Base-by-base conservation (phyloP, 768 basidiomycete species). In the Lactifluus subvellereus region DNA sequence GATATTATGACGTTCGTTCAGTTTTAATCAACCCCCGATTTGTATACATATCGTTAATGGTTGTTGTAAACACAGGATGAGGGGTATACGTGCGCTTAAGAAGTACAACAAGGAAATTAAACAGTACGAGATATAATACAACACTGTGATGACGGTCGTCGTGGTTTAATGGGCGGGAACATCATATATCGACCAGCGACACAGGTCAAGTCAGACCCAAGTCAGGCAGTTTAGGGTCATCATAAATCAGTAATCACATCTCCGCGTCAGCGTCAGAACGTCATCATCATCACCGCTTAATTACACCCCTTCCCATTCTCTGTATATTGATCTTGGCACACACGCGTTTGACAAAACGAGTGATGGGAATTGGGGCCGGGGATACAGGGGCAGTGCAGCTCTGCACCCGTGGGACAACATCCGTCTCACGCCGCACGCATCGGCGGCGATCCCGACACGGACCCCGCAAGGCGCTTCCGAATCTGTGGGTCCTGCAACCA, bases 181-280 rank as follows among this genome's bases (percentile, higher is more conserved):
- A 32, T 35, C 33, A 54, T 4, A 47, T 49, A 59, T 64, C 62
- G 62, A 59, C 62, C 62, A 64, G 62, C 62, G 62, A 64, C 53
- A 52, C 20, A 49, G 16, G 27, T 6, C n/a, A 52, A 38, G 33
- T 11, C n/a, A 18, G 22, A 27, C 33, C n/a, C 45, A 54, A 27
- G 4, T 20, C n/a, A 53, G 16, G 14, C 22, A 27, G 9, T 54
- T 16, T 16, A 14, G 10, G 33, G 54, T 49, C 60, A 55, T 57
- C 61, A 30, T 50, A 32, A 8, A 48, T 48, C 22, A 22, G 10
- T 48, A 30, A 59, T 50, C 48, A 30, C 56, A 53, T 45, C 27
- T 6, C 30, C 61, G 54, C 20, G 62, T 63, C 62, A 59, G 42
- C 56, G 5, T 53, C 35, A 33, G 11, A 16, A 52, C 38, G 38